A percentile compares a stretch with the other conserved stretches of the same genome.
phyloP scores from a whole-genome alignment of 371 early-diverging fungal species.

The Lichtheimia hyalospora region DNA sequence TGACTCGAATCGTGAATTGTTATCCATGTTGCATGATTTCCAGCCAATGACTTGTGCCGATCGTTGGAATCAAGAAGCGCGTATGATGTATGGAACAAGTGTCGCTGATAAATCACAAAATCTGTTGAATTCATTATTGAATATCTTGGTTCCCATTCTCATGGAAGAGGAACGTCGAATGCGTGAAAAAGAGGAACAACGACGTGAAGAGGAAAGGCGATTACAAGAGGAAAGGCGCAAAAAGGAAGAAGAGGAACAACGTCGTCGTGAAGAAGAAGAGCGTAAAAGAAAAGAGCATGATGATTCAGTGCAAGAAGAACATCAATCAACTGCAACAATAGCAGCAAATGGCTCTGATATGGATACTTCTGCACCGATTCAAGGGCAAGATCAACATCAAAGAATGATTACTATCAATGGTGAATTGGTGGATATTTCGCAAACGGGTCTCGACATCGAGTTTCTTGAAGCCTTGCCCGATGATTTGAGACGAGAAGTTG shows the following conservation, averaged over 20 bases:
- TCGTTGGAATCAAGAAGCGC: constrained; percentile 89
- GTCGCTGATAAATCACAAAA: constrained; percentile 60
- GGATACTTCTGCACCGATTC: constrained; percentile 1
- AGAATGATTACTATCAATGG: constrained; percentile 52
- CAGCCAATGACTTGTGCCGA: constrained; percentile 74
- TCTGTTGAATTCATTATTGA: constrained; percentile 63
- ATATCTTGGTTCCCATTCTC: constrained; percentile 74
- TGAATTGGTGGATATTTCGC: constrained; percentile 85
- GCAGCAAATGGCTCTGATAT: neutral
- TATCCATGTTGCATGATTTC: constrained; percentile 66
- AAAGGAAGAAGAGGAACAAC: constrained; percentile 53
- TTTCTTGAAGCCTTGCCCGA: constrained; percentile 96
- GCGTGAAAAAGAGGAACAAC: constrained; percentile 54
- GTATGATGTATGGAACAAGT: constrained; percentile 73
- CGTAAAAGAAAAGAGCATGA: constrained; percentile 19
- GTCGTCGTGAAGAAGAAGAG: constrained; percentile 35
- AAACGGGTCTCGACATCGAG: constrained; percentile 91
- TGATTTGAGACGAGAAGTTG: constrained; percentile 90
- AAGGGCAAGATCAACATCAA: constrained; percentile 27
- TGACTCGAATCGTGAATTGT: constrained; percentile 40
- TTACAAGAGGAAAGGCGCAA: constrained; percentile 48
- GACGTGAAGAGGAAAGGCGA: constrained; percentile 38
- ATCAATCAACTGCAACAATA: neutral
- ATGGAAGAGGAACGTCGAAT: constrained; percentile 67
- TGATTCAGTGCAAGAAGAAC: constrained; percentile 13